A percentile compares a stretch with the other conserved stretches of the same genome.
Evolutionary conservation across 2,329 filamentous ascomycete species (phyloP).

Genomic region (Colletotrichum siamense): DNA sequence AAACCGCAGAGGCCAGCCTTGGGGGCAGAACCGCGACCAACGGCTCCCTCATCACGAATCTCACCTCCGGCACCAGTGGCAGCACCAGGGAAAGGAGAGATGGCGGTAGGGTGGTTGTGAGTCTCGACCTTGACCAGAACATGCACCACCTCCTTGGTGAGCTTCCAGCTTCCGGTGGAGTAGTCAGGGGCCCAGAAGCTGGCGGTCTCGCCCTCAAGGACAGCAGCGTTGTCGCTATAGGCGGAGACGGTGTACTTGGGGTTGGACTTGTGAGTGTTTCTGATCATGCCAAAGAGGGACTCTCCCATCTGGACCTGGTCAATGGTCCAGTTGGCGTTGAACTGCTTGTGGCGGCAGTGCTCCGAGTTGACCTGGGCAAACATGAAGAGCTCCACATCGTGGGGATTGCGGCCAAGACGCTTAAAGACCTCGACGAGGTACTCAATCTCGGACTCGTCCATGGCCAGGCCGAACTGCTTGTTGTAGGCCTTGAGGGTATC

Average conservation of each 20-base stretch:
- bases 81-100: constrained; percentile 90
- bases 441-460: constrained; percentile 89
- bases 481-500: constrained; percentile 84
- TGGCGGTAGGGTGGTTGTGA: constrained; percentile 96
- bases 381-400: constrained; percentile 98
- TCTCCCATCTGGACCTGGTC: constrained; percentile 81
- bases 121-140: constrained; percentile 96
- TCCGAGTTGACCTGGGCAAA: constrained; percentile 99
- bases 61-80: constrained; percentile 96
- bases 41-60: constrained; percentile 93
- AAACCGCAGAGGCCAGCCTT: constrained; percentile 93
- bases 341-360: constrained; percentile 86
- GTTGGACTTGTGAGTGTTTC: constrained; percentile 87
- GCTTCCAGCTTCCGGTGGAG: constrained; percentile 84
- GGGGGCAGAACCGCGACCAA: constrained; percentile 88
- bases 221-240: constrained; percentile 98
- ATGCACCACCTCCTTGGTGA: constrained; percentile 85
- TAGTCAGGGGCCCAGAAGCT: constrained; percentile 87
- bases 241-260: constrained; percentile 89
- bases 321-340: constrained; percentile 96
- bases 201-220: constrained; percentile 75
- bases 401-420: constrained; percentile 63
- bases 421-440: constrained; percentile 77
- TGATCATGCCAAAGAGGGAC: constrained; percentile 94
- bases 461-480: constrained; percentile 79